These are phyloP conservation scores for Kodamaea suecica DNA, from an alignment of 1,139 yeast species.

Conservation along the genomic window DNA sequence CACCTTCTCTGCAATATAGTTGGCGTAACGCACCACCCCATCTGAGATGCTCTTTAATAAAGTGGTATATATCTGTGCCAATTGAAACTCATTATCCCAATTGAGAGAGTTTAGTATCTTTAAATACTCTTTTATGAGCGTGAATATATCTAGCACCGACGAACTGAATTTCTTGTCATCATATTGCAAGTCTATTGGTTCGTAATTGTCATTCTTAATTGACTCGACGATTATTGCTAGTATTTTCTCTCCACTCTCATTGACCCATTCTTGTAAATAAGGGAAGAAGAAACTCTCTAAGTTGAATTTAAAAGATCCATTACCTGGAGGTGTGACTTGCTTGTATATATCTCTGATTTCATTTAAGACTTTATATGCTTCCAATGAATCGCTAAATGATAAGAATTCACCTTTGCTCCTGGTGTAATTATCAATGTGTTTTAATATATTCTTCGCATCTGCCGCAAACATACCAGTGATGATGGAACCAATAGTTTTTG, in stretches of 20 bases:
- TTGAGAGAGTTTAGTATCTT: slow-evolving; percentile 50
- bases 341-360: slow-evolving; percentile 53
- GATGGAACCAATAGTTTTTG: slow-evolving; percentile 54
- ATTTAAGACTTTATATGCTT: slow-evolving; percentile 53
- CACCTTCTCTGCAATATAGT: slow-evolving; percentile 43
- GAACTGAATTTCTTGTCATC: slow-evolving; percentile 41
- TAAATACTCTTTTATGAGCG: slow-evolving; percentile 58
- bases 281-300: slow-evolving; percentile 61
- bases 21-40: slow-evolving; percentile 54
- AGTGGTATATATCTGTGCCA: slow-evolving; percentile 56
- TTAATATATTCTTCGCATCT: slow-evolving; percentile 61
- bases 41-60: slow-evolving; percentile 62
- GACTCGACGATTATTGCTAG: slow-evolving; percentile 52
- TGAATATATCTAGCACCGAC: slow-evolving; percentile 67
- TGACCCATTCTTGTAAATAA: slow-evolving; percentile 55
- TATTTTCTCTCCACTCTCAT: slow-evolving; percentile 50
- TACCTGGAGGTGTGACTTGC: slow-evolving; percentile 42
- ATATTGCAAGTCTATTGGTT: slow-evolving; percentile 46
- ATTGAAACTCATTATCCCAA: slow-evolving; percentile 64
- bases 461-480: slow-evolving; percentile 60
- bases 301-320: slow-evolving; percentile 45
- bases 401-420: slow-evolving; percentile 36
- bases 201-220: slow-evolving; percentile 52
- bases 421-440: slow-evolving; percentile 49
- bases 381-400: slow-evolving; percentile 59